phyloP scores from a whole-genome alignment of 495 filamentous ascomycete genomes.

The Daldinia caldariorum region DNA sequence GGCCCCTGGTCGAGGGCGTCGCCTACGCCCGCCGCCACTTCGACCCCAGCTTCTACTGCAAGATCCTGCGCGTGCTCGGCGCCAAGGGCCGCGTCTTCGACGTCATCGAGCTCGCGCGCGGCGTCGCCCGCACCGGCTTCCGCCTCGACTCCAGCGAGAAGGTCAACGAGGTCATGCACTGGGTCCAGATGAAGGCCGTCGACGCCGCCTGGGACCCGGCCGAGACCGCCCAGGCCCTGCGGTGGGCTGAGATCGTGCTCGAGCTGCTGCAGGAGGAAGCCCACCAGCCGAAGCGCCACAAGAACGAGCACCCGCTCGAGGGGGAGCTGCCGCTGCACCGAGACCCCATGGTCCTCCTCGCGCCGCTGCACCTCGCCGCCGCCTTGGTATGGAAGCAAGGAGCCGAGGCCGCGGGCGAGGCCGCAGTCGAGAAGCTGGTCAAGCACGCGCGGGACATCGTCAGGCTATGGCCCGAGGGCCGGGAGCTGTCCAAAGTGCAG shows the following conservation, averaged over 20 bases:
- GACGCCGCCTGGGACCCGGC: conserved; percentile 52
- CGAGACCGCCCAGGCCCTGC: conserved; percentile 51
- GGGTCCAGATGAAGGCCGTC: conserved; percentile 61
- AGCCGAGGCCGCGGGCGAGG: background rate
- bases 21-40: conserved; percentile 54
- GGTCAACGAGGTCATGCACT: conserved; percentile 60
- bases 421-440: conserved; percentile 37
- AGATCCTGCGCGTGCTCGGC: conserved; percentile 56
- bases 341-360: conserved; percentile 53
- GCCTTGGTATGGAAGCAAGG: conserved; percentile 35
- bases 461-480: conserved; percentile 49
- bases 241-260: conserved; percentile 59
- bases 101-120: conserved; percentile 64
- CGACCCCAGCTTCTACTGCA: conserved; percentile 43
- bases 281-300: conserved; percentile 44
- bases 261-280: conserved; percentile 61
- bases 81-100: conserved; percentile 53
- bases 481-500: conserved; percentile 48
- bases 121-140: conserved; percentile 61
- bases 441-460: conserved; percentile 51
- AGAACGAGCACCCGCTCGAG: conserved; percentile 8
- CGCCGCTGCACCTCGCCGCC: conserved; percentile 54
- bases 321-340: conserved; percentile 43
- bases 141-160: conserved; percentile 53
- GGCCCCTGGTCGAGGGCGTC: conserved; percentile 67